phyloP scores from a whole-genome alignment of 2,329 filamentous ascomycete genomes.

The Pseudogymnoascus sp. region DNA sequence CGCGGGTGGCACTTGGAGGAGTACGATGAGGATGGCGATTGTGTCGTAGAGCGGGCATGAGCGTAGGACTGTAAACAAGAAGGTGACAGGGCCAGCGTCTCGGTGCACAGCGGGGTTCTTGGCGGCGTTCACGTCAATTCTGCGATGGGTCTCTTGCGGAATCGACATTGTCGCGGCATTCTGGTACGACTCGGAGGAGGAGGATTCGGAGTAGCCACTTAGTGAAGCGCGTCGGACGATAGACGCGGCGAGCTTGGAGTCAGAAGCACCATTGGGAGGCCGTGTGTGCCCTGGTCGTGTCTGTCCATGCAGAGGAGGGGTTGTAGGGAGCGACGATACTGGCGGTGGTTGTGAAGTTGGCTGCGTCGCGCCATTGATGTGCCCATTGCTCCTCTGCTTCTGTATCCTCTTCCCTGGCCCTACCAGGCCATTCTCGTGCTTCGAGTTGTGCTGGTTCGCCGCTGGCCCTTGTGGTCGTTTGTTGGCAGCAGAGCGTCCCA shows the following conservation, averaged over 20 bases:
- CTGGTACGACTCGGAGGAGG: constrained; percentile 41
- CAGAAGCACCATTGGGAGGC: constrained; percentile 20
- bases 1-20: constrained; percentile 85
- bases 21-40: constrained; percentile 90
- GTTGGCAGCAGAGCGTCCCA: constrained; percentile 28
- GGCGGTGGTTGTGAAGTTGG: constrained; percentile 29
- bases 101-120: constrained; percentile 62
- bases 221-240: constrained; percentile 41
- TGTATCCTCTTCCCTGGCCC: constrained; percentile 59
- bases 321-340: constrained; percentile 33
- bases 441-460: constrained; percentile 59
- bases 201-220: constrained; percentile 47
- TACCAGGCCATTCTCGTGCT: constrained; percentile 84
- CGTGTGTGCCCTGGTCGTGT: constrained; percentile 16
- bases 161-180: constrained; percentile 33
- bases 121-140: constrained; percentile 62
- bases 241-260: constrained; percentile 24
- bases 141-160: constrained; percentile 47
- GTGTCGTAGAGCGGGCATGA: constrained; percentile 91
- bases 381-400: constrained; percentile 48
- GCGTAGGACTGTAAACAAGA: constrained; percentile 78
- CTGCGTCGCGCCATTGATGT: constrained; percentile 43
- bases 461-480: constrained; percentile 38
- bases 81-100: constrained; percentile 63
- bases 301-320: constrained; percentile 32